Percentiles rank a stretch among this genome's conserved stretches.
These are phyloP conservation scores for Fusarium floridanum DNA, from an alignment of 2,329 filamentous ascomycete species.

Conservation along the genomic window DNA sequence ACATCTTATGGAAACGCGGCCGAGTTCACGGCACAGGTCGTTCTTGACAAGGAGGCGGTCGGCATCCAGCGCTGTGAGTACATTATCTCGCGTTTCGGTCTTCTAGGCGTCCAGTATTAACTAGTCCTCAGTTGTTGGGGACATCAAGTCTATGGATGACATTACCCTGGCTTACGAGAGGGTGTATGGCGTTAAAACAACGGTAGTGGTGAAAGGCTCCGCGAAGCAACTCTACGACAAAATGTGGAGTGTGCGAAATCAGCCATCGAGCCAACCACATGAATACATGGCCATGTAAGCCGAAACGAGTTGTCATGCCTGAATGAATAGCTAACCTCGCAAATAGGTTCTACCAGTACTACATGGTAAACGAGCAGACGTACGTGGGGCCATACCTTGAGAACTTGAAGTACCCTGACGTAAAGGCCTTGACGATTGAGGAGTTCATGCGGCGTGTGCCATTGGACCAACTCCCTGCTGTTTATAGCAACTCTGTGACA, in stretches of 20 bases:
- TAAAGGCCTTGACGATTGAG: neutral
- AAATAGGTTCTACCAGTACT: neutral
- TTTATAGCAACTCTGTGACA: neutral
- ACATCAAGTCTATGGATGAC: neutral
- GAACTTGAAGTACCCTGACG: neutral
- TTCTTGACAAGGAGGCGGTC: neutral
- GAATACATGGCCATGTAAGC: neutral
- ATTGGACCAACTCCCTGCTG: neutral
- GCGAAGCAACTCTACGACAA: neutral
- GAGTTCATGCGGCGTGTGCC: neutral
- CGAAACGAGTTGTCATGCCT: neutral
- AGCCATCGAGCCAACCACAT: neutral
- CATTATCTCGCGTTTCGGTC: neutral
- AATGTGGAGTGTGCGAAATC: neutral
- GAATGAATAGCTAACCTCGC: neutral
- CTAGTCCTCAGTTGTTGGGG: neutral
- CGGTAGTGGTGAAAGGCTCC: neutral
- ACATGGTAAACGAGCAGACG: neutral
- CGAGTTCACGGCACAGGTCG: neutral
- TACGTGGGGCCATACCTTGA: neutral
- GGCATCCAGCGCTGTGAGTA: neutral
- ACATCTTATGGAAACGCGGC: neutral
- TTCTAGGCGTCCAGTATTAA: neutral
- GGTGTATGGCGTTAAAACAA: neutral
- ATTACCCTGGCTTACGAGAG: neutral